phyloP scores from a whole-genome alignment of 2,329 filamentous ascomycete genomes.

The Sclerotinia subarctica region DNA sequence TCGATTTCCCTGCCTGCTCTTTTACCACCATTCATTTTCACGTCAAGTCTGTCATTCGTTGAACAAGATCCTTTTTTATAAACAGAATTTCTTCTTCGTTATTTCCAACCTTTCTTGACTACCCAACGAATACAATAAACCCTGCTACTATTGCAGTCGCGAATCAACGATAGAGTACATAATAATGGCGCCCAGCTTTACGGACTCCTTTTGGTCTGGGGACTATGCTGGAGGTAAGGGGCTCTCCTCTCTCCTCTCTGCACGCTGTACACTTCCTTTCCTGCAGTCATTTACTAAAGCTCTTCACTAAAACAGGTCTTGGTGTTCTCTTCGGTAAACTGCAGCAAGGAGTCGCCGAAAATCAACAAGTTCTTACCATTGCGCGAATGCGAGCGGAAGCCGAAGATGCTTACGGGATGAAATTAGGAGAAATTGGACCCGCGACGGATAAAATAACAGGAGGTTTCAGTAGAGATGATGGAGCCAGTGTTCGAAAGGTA shows the following conservation, averaged over 20 bases:
- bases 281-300: constrained; percentile 23
- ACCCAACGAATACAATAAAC: neutral
- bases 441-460: constrained; percentile 76
- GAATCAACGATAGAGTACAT: constrained; percentile 17
- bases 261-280: neutral
- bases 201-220: constrained; percentile 95
- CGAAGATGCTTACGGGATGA: constrained; percentile 82
- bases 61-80: neutral
- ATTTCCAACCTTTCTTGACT: neutral
- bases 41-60: constrained; percentile 15
- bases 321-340: constrained; percentile 95
- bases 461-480: constrained; percentile 88
- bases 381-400: constrained; percentile 93
- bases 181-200: constrained; percentile 75
- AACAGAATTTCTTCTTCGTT: neutral
- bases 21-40: constrained; percentile 2
- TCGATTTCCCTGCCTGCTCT: constrained; percentile 1
- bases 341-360: constrained; percentile 92
- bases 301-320: constrained; percentile 53
- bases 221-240: constrained; percentile 88
- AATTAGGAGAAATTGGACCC: constrained; percentile 76
- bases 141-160: constrained; percentile 7
- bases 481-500: constrained; percentile 96
- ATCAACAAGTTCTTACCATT: constrained; percentile 88
- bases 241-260: neutral